phyloP scores from a whole-genome alignment of 2,329 filamentous ascomycete species.

The Hymenoscyphus infarciens region DNA sequence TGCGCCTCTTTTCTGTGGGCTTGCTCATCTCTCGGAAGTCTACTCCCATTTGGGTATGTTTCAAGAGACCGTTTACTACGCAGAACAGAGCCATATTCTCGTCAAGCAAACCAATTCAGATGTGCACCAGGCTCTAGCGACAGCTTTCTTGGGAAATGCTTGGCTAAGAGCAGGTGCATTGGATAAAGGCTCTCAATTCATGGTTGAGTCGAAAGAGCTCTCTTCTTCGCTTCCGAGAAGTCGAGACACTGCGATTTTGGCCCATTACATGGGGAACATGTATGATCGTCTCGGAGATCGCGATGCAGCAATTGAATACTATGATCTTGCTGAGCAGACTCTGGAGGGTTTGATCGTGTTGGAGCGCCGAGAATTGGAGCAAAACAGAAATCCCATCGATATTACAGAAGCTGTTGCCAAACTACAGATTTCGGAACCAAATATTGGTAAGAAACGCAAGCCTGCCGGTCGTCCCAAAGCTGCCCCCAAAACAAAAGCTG shows the following conservation, averaged over 20 bases:
- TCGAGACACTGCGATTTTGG: slow-evolving; percentile 45
- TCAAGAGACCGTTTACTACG: slow-evolving; percentile 83
- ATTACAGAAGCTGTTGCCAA: slow-evolving; percentile 27
- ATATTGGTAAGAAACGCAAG: slow-evolving; percentile 37
- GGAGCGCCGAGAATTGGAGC: slow-evolving; percentile 32
- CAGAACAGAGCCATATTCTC: slow-evolving; percentile 77
- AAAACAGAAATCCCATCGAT: slow-evolving; percentile 19
- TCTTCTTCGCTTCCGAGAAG: slow-evolving; percentile 46
- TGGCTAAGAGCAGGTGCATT: slow-evolving; percentile 56
- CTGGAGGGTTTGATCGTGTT: slow-evolving; percentile 42
- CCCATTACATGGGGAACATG: slow-evolving; percentile 54
- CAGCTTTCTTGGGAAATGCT: slow-evolving; percentile 53
- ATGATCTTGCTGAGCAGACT: slow-evolving; percentile 45
- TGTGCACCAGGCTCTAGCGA: slow-evolving; percentile 49
- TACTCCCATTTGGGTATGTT: slow-evolving; percentile 84
- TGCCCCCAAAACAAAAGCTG: slow-evolving; percentile 28
- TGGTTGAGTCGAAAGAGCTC: slow-evolving; percentile 50
- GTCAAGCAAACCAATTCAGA: slow-evolving; percentile 42
- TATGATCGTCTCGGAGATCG: slow-evolving; percentile 45
- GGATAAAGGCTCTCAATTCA: slow-evolving; percentile 53
- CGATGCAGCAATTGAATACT: slow-evolving; percentile 45
- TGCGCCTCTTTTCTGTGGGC: slow-evolving; percentile 65
- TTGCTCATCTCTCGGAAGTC: slow-evolving; percentile 70
- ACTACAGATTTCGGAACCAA: slow-evolving; percentile 35
- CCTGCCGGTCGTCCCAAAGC: slow-evolving; percentile 31